phyloP scores from a whole-genome alignment of 2,329 filamentous ascomycete genomes.

The Diaporthe vaccinii region DNA sequence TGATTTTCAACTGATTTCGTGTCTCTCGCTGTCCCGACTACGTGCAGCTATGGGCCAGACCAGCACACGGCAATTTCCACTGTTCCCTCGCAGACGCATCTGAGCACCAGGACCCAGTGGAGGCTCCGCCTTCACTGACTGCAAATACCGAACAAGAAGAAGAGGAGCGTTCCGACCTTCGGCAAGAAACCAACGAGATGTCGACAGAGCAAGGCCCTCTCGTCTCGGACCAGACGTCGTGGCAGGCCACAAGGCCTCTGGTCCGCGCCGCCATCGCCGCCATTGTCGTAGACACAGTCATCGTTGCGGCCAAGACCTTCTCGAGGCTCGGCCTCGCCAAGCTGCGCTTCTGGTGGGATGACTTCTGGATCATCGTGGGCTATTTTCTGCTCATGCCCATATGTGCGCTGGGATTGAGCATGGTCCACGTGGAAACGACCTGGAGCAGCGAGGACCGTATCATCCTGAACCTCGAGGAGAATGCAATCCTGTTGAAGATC shows the following conservation, averaged over 20 bases:
- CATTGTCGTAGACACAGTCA: conserved; percentile 36
- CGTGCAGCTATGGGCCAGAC: background rate
- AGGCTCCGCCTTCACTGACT: conserved; percentile 1
- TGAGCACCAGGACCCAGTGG: conserved; percentile 9
- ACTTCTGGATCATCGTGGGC: conserved; percentile 39
- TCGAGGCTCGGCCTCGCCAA: conserved; percentile 34
- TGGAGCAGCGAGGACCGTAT: conserved; percentile 38
- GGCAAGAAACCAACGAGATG: background rate
- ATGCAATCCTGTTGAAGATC: conserved; percentile 34
- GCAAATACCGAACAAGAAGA: background rate
- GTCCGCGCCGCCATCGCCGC: conserved; percentile 20
- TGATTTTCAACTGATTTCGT: background rate
- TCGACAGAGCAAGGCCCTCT: conserved; percentile 36
- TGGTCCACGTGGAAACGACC: conserved; percentile 30
- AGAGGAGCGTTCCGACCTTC: background rate
- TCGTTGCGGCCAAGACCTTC: conserved; percentile 38
- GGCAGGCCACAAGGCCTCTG: conserved; percentile 37
- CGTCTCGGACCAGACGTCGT: conserved; percentile 32
- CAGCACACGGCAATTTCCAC: conserved; percentile 1
- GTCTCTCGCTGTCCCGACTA: background rate
- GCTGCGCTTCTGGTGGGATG: conserved; percentile 39
- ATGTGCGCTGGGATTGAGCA: conserved; percentile 34
- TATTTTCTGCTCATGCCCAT: conserved; percentile 37
- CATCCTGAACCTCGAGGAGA: conserved; percentile 33
- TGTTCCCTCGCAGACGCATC: conserved; percentile 6